Percentiles rank a stretch among this genome's conserved stretches.
Conservation (phyloP, 768 basidiomycete species). For the Pulveroboletus frians region DNA sequence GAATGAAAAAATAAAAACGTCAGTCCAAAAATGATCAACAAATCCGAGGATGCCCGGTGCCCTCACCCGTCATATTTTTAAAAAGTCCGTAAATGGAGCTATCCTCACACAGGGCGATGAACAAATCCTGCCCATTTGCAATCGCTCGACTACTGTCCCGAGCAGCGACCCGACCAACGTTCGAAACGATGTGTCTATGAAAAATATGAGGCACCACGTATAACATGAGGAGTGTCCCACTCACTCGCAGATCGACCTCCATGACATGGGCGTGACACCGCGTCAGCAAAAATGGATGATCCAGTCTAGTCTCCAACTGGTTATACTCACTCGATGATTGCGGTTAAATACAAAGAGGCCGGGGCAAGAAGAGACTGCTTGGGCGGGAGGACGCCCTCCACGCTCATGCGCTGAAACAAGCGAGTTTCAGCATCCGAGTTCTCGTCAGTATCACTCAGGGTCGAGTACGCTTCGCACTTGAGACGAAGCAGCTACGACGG, state of each 20-base stretch:
- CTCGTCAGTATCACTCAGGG: constrained; percentile 76
- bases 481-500: constrained; percentile 60
- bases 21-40: constrained; percentile 16
- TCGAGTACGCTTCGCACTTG: constrained; percentile 87
- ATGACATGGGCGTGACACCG: constrained; percentile 13
- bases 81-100: constrained; percentile 80
- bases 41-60: constrained; percentile 6
- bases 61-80: constrained; percentile 75
- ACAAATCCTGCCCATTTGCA: constrained; percentile 78
- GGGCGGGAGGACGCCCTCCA: constrained; percentile 46
- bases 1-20: constrained; percentile 11
- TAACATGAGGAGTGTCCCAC: constrained; percentile 27
- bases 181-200: constrained; percentile 74
- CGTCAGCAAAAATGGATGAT: constrained; percentile 24
- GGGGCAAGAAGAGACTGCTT: constrained; percentile 62
- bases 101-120: constrained; percentile 87
- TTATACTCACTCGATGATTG: constrained; percentile 80
- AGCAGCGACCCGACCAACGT: constrained; percentile 77
- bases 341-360: constrained; percentile 85
- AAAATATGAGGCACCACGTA: background rate
- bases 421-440: constrained; percentile 59
- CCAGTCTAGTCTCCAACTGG: constrained; percentile 14
- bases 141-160: constrained; percentile 76
- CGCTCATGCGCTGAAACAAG: constrained; percentile 57
- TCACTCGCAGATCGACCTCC: constrained; percentile 83